A percentile compares a stretch with the other conserved stretches of the same genome.
These are phyloP conservation scores for Stylonectria norvegica DNA, from an alignment of 2,329 filamentous ascomycete species.

Conservation along the genomic window DNA sequence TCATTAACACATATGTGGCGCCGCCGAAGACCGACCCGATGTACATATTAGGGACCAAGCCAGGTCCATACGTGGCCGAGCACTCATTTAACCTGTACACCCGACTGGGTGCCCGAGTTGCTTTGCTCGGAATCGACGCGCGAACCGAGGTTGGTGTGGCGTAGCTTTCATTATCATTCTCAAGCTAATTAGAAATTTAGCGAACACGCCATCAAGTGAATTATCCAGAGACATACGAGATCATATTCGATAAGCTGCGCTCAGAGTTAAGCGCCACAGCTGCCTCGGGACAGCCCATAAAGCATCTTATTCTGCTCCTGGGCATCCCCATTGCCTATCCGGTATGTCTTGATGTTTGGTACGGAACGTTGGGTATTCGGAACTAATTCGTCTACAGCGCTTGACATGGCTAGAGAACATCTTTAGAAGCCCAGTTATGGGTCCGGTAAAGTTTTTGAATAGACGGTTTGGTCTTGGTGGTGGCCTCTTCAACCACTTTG, in stretches of 20 bases:
- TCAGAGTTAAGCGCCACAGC: conserved; percentile 68
- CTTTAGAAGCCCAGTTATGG: conserved; percentile 79
- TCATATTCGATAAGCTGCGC: conserved; percentile 74
- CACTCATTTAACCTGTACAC: conserved; percentile 84
- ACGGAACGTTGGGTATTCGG: neutral
- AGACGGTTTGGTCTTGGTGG: conserved; percentile 84
- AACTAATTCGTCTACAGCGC: conserved; percentile 46
- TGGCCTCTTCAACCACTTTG: conserved; percentile 87
- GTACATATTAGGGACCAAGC: conserved; percentile 74
- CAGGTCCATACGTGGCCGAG: conserved; percentile 86
- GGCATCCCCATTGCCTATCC: conserved; percentile 87
- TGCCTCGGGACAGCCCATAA: conserved; percentile 70
- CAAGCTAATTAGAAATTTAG: conserved; percentile 46
- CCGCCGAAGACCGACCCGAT: conserved; percentile 56
- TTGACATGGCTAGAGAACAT: conserved; percentile 97
- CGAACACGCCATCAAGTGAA: conserved; percentile 92
- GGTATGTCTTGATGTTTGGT: conserved; percentile 48
- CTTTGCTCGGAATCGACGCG: conserved; percentile 86
- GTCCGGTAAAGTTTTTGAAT: conserved; percentile 84
- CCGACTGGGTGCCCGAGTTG: conserved; percentile 75
- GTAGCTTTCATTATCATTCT: neutral
- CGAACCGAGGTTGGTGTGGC: conserved; percentile 68
- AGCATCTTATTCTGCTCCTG: conserved; percentile 81
- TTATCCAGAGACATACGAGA: conserved; percentile 85
- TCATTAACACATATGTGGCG: conserved; percentile 71